Percentiles rank a stretch among this genome's conserved stretches.
These are phyloP conservation scores for Xylaria sp. DNA, from an alignment of 2,329 filamentous ascomycete species.

Conservation along the genomic window DNA sequence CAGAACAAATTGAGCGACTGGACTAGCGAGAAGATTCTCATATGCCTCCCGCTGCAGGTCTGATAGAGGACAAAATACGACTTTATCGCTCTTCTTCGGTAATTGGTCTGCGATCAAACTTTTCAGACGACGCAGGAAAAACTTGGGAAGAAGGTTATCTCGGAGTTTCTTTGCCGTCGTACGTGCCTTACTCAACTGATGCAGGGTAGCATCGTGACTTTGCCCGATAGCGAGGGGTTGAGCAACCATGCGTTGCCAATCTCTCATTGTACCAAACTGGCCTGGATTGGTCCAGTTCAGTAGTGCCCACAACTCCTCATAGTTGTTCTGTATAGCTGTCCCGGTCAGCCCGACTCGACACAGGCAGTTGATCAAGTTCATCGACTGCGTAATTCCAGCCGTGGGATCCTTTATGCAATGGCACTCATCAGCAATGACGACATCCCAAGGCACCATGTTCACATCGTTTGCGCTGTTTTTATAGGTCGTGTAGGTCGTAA, in stretches of 20 bases:
- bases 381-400: conserved; percentile 82
- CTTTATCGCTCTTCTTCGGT: conserved; percentile 92
- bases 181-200: conserved; percentile 83
- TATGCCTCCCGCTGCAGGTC: conserved; percentile 85
- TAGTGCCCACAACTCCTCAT: conserved; percentile 95
- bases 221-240: conserved; percentile 87
- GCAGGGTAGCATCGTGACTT: conserved; percentile 87
- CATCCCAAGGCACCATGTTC: conserved; percentile 92
- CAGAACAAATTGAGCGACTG: conserved; percentile 76
- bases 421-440: conserved; percentile 93
- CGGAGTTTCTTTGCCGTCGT: conserved; percentile 87
- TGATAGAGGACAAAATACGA: conserved; percentile 94
- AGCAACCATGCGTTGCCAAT: conserved; percentile 83
- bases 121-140: conserved; percentile 95
- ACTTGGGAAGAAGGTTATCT: conserved; percentile 85
- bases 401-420: conserved; percentile 85
- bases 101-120: conserved; percentile 90
- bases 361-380: conserved; percentile 90
- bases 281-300: conserved; percentile 97
- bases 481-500: conserved; percentile 95
- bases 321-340: conserved; percentile 97
- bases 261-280: conserved; percentile 68
- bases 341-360: conserved; percentile 94
- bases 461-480: conserved; percentile 77
- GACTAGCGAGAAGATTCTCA: conserved; percentile 79